These are phyloP conservation scores for Saccharomycopsis fibuligera DNA, from an alignment of 805 yeast genomes.

Conservation along the genomic window DNA sequence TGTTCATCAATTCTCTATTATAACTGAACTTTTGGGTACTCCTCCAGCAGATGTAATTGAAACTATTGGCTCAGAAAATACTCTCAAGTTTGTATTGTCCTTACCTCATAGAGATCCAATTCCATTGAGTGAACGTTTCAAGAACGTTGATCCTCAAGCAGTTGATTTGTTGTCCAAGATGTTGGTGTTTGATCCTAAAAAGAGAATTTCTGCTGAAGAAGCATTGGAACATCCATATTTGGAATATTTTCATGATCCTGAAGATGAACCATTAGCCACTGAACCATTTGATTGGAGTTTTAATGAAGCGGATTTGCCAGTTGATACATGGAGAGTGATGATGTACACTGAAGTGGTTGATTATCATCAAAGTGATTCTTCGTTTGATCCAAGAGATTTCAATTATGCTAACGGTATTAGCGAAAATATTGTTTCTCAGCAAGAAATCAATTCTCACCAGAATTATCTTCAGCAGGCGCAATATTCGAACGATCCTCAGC, in stretches of 20 bases:
- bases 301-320: slow-evolving; percentile 95
- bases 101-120: slow-evolving; percentile 91
- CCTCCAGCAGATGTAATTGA: slow-evolving; percentile 96
- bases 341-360: slow-evolving; percentile 96
- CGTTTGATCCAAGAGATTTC: slow-evolving; percentile 6
- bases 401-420: slow-evolving; percentile 15
- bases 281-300: slow-evolving; percentile 96
- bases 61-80: slow-evolving; percentile 93
- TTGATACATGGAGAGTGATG: slow-evolving; percentile 98
- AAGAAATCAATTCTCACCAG: slow-evolving; percentile 10
- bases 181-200: slow-evolving; percentile 92
- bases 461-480: no score
- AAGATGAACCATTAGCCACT: slow-evolving; percentile 93
- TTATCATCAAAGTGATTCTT: slow-evolving; percentile 33
- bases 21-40: slow-evolving; percentile 91
- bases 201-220: slow-evolving; percentile 87
- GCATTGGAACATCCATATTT: slow-evolving; percentile 87
- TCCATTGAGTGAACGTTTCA: slow-evolving; percentile 77
- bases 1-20: slow-evolving; percentile 95
- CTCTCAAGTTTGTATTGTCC: slow-evolving; percentile 87
- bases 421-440: slow-evolving; percentile 15
- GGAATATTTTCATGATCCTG: slow-evolving; percentile 94
- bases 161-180: slow-evolving; percentile 81
- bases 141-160: slow-evolving; percentile 74
- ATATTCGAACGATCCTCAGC: no score